Percentiles rank a stretch among this genome's conserved stretches.
Evolutionary conservation across 805 yeast species (phyloP).

Genomic region (Kazachstania viticola): DNA sequence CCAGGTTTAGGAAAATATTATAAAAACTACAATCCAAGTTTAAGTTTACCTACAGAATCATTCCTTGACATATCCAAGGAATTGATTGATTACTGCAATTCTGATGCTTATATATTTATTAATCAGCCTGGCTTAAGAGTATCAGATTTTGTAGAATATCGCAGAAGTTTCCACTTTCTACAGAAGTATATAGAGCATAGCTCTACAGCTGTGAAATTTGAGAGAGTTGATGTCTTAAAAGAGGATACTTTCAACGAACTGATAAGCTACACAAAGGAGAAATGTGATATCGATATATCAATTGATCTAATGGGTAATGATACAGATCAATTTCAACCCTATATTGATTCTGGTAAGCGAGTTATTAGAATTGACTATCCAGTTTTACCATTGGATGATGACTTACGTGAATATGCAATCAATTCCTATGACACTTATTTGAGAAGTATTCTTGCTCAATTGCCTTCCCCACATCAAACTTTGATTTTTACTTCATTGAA

Average conservation of each 20-base stretch:
- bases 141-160: constrained; percentile 35
- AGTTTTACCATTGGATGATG: constrained; percentile 32
- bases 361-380: constrained; percentile 50
- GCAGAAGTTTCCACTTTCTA: constrained; percentile 34
- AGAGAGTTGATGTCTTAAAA: constrained; percentile 31
- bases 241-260: constrained; percentile 12
- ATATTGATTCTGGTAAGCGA: constrained; percentile 52
- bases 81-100: constrained; percentile 32
- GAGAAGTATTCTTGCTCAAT: constrained; percentile 44
- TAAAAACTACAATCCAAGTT: constrained; percentile 7
- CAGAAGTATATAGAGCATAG: constrained; percentile 41
- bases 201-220: constrained; percentile 52
- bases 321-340: constrained; percentile 39
- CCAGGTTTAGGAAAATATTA: constrained; percentile 16
- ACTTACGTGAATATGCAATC: constrained; percentile 27
- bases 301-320: constrained; percentile 24
- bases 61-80: constrained; percentile 23
- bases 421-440: constrained; percentile 36
- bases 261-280: constrained; percentile 8
- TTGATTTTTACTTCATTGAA: constrained; percentile 42
- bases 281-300: constrained; percentile 17
- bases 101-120: constrained; percentile 47
- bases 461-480: constrained; percentile 66
- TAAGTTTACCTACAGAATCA: constrained; percentile 15
- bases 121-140: constrained; percentile 41